A percentile compares a stretch with the other conserved stretches of the same genome.
Evolutionary conservation across 768 basidiomycete species (phyloP).

Genomic region (Auricularia auricula-judae): DNA sequence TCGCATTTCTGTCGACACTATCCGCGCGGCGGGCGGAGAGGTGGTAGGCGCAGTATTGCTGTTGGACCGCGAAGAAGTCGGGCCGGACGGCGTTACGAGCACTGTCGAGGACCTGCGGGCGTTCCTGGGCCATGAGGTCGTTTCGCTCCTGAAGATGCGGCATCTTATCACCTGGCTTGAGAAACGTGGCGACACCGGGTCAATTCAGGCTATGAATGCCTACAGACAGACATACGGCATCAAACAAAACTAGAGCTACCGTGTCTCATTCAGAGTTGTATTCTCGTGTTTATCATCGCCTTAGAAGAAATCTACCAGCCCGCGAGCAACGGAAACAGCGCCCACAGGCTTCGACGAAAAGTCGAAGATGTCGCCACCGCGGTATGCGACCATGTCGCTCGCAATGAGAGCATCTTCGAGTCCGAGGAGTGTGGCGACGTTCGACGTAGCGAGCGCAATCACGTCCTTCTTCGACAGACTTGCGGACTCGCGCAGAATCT

Average conservation of each 20-base stretch:
- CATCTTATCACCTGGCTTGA: constrained; percentile 81
- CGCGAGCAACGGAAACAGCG: neutral
- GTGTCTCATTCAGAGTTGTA: neutral
- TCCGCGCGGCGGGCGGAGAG: constrained; percentile 56
- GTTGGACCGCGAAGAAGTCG: constrained; percentile 80
- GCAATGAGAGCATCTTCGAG: constrained; percentile 15
- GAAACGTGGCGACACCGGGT: constrained; percentile 48
- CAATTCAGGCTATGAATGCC: constrained; percentile 59
- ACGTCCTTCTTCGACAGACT: constrained; percentile 20
- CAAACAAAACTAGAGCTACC: neutral
- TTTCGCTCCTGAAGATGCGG: constrained; percentile 72
- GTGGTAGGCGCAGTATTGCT: constrained; percentile 84
- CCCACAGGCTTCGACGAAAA: constrained; percentile 6
- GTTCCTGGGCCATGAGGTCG: constrained; percentile 60
- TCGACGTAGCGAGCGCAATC: constrained; percentile 22
- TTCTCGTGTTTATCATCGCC: neutral
- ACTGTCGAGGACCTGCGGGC: constrained; percentile 77
- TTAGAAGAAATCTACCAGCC: neutral
- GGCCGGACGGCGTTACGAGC: constrained; percentile 52
- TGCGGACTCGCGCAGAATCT: constrained; percentile 11
- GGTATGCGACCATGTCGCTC: constrained; percentile 20
- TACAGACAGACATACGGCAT: constrained; percentile 70
- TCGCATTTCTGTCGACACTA: constrained; percentile 67
- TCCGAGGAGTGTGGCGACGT: constrained; percentile 27
- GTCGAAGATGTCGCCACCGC: constrained; percentile 21